Evolutionary conservation across 805 yeast genomes (phyloP).

Genomic region (Metschnikowia shivogae): DNA sequence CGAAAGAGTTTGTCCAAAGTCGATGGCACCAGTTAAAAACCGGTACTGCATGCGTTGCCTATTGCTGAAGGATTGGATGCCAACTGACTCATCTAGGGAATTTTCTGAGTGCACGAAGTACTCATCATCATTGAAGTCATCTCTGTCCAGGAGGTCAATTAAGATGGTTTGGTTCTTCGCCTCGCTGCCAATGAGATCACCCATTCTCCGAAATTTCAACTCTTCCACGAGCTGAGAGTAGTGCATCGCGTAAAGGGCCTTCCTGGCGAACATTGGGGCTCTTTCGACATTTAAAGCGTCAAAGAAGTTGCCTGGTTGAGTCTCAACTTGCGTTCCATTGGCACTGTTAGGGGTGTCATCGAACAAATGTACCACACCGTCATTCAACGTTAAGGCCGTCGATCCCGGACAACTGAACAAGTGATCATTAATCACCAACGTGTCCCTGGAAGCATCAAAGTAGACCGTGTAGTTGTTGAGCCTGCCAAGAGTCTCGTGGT

Average conservation of each 20-base stretch:
- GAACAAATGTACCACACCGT: slow-evolving; percentile 36
- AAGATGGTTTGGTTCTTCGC: slow-evolving; percentile 57
- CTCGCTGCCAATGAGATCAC: slow-evolving; percentile 52
- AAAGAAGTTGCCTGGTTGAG: slow-evolving; percentile 19
- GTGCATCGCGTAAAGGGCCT: slow-evolving; percentile 38
- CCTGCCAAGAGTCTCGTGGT: slow-evolving; percentile 10
- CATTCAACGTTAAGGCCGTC: slow-evolving; percentile 21
- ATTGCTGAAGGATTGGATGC: slow-evolving; percentile 24
- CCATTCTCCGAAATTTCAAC: slow-evolving; percentile 54
- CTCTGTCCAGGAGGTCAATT: slow-evolving; percentile 39
- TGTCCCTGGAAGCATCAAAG: slow-evolving; percentile 7
- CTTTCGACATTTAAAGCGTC: slow-evolving; percentile 18
- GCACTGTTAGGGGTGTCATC: slow-evolving; percentile 6
- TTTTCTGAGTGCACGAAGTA: neutral
- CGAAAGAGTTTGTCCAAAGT: slow-evolving; percentile 16
- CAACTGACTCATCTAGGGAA: neutral
- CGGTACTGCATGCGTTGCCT: slow-evolving; percentile 53
- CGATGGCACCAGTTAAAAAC: slow-evolving; percentile 47
- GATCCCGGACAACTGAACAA: slow-evolving; percentile 14
- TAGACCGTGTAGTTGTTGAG: slow-evolving; percentile 14
- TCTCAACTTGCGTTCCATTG: neutral
- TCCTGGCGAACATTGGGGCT: slow-evolving; percentile 30
- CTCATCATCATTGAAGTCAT: slow-evolving; percentile 27
- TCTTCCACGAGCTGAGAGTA: slow-evolving; percentile 68
- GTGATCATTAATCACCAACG: slow-evolving; percentile 19